Percentiles rank a stretch among this genome's conserved stretches.
These are phyloP conservation scores for Cladosporium sp. DNA, from an alignment of 2,329 filamentous ascomycete species.

Conservation along the genomic window DNA sequence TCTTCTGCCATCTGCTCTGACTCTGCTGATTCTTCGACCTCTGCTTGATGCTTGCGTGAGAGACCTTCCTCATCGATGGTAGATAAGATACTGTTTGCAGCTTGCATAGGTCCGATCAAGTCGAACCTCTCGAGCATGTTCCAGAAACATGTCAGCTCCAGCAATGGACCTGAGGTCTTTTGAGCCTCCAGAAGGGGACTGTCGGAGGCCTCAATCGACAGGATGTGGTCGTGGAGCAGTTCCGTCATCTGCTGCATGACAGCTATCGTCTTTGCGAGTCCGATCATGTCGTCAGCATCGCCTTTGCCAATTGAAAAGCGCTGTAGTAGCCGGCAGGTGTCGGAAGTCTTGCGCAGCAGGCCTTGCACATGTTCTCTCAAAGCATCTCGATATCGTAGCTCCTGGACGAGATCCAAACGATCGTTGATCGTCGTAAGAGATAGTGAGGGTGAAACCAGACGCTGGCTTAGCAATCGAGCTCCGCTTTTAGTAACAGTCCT, in stretches of 20 bases:
- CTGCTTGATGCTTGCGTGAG: slow-evolving; percentile 73
- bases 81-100: slow-evolving; percentile 69
- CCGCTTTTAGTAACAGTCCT: slow-evolving; percentile 91
- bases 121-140: slow-evolving; percentile 57
- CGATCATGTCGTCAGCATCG: slow-evolving; percentile 87
- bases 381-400: slow-evolving; percentile 65
- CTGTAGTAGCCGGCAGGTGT: slow-evolving; percentile 86
- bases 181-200: slow-evolving; percentile 22
- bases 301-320: slow-evolving; percentile 91
- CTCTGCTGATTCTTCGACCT: slow-evolving; percentile 69
- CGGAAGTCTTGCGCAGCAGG: slow-evolving; percentile 73
- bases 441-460: slow-evolving; percentile 88
- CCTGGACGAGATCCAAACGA: slow-evolving; percentile 77
- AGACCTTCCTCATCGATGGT: slow-evolving; percentile 93
- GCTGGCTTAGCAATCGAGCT: slow-evolving; percentile 76
- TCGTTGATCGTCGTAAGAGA: slow-evolving; percentile 74
- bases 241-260: slow-evolving; percentile 67
- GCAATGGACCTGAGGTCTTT: slow-evolving; percentile 30
- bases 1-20: slow-evolving; percentile 73
- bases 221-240: slow-evolving; percentile 41
- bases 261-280: slow-evolving; percentile 75
- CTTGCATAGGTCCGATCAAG: slow-evolving; percentile 64
- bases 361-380: slow-evolving; percentile 69
- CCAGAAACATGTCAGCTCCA: slow-evolving; percentile 32
- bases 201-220: slow-evolving; percentile 7